Conservation (phyloP, 2,329 filamentous ascomycete species). For the Ustulina deusta region DNA sequence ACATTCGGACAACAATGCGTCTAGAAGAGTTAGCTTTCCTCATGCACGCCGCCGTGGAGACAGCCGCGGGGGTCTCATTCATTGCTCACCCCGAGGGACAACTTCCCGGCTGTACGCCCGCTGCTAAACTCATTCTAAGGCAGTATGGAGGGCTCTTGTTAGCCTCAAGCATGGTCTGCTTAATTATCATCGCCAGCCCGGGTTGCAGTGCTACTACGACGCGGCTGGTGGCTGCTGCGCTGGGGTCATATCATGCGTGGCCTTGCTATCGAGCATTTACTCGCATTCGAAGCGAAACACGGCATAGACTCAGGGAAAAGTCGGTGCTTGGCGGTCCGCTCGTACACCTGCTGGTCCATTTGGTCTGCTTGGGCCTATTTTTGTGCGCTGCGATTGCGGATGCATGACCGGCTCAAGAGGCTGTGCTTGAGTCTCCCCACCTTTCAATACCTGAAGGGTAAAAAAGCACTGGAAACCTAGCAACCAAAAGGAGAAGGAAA, state of each 20-base stretch:
- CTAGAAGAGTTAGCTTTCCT: slow-evolving; percentile 52
- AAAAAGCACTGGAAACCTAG: too few species aligned
- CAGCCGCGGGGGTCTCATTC: slow-evolving; percentile 60
- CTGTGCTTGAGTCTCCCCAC: neutral
- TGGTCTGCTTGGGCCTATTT: slow-evolving; percentile 55
- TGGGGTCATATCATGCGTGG: slow-evolving; percentile 64
- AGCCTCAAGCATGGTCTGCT: slow-evolving; percentile 58
- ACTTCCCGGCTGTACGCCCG: slow-evolving; percentile 55
- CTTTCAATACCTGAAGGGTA: too few species aligned
- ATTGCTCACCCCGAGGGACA: slow-evolving; percentile 58
- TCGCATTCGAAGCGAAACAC: slow-evolving; percentile 48
- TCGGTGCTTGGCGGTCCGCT: slow-evolving; percentile 59
- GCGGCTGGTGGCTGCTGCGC: slow-evolving; percentile 54
- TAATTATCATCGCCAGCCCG: slow-evolving; percentile 52
- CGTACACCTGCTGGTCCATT: slow-evolving; percentile 60
- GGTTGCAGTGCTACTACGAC: slow-evolving; percentile 49
- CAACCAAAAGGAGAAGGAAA: too few species aligned
- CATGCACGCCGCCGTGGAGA: slow-evolving; percentile 56
- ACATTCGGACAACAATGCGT: slow-evolving; percentile 37
- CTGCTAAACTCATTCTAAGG: slow-evolving; percentile 58
- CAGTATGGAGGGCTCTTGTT: slow-evolving; percentile 63
- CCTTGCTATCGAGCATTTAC: slow-evolving; percentile 59
- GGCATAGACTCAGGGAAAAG: slow-evolving; percentile 33
- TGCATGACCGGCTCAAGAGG: neutral
- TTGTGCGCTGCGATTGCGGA: slow-evolving; percentile 20